Evolutionary conservation across 352 stramenopile genomes (phyloP), one percentile per base, ranked within the genome.

Genomic region (Elongisporangium undulatum): DNA sequence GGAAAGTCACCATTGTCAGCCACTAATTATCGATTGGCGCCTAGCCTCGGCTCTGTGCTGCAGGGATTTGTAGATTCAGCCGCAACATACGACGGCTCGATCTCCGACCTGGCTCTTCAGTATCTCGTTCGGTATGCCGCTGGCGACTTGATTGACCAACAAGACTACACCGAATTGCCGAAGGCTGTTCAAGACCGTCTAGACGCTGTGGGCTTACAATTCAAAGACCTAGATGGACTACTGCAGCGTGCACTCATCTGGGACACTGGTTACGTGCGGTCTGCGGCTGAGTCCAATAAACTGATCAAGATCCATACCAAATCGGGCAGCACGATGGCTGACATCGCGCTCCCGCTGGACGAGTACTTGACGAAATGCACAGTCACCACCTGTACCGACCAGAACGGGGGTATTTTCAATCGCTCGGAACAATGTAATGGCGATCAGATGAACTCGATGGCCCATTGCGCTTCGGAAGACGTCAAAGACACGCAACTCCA

Each of bases 201-300:
- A 8, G 54, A 63, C 29, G 1, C 29, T 15, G 5, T 41, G 8
- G 29, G 29, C 5, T 41, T 41, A 9, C 5, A 39, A 6, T 75
- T 75, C 56, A 48, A 58, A 2, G 57, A 67, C n/a, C 58, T 80
- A 21, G 53, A 66, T 5, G 68, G 68, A 6, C 58, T 77, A 20
- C 56, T 82, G 0, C 79, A 89, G 49, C 77, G 74, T 9, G 77
- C 75, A 2, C 58, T 89, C 52, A 59, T 89, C 6, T 89, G 77
- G 79, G 79, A 89, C 48, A 68, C 57, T 3, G 79, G 77, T 0
- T 89, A 79, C 56, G 12, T 75, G 0, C 21, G 72, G 20, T 17
- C 62, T 1, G 34, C 48, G 7, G 6, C 5, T 4, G 55, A 55
- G 15, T 24, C 10, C 0, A 55, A 48, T n/a, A 61, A 65, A 17